These are phyloP conservation scores for Globisporangium nunn DNA, from an alignment of 352 stramenopile genomes.

Conservation along the genomic window DNA sequence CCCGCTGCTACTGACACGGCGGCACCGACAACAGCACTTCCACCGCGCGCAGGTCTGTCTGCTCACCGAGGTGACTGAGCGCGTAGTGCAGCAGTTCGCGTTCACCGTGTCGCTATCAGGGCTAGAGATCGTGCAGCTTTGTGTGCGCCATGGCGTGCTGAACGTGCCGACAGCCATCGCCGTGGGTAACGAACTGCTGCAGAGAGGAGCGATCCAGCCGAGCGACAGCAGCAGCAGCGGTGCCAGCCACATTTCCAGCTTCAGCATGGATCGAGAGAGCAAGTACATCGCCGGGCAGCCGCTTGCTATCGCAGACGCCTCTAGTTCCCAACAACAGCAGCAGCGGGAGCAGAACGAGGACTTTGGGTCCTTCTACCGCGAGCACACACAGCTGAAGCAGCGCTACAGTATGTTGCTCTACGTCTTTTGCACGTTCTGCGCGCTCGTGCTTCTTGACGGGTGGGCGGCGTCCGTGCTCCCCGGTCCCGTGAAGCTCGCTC, in stretches of 20 bases:
- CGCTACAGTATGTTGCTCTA: constrained; percentile 25
- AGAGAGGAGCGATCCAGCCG: constrained; percentile 19
- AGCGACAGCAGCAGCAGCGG: neutral
- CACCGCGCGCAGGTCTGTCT: constrained; percentile 8
- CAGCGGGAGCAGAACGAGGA: constrained; percentile 15
- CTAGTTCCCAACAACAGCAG: neutral
- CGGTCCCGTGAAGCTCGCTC: constrained; percentile 24
- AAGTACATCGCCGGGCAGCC: constrained; percentile 3
- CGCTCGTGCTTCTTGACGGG: constrained; percentile 26
- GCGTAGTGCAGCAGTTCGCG: constrained; percentile 6
- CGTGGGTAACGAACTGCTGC: constrained; percentile 26
- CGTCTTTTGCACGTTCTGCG: constrained; percentile 29
- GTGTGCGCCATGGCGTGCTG: constrained; percentile 31
- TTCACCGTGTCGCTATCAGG: constrained; percentile 19
- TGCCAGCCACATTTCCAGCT: neutral
- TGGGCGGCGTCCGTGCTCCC: constrained; percentile 21
- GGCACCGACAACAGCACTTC: neutral
- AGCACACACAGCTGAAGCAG: constrained; percentile 20
- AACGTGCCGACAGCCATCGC: constrained; percentile 33
- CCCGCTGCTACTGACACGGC: neutral
- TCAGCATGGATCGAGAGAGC: constrained; percentile 3
- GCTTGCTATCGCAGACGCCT: neutral
- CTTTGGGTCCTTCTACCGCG: constrained; percentile 17
- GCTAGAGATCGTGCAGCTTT: constrained; percentile 28
- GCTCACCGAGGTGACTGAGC: constrained; percentile 6